Percentiles rank a stretch among this genome's conserved stretches.
phyloP scores from a whole-genome alignment of 2,329 filamentous ascomycete species.

The Podosphaera fusca region DNA sequence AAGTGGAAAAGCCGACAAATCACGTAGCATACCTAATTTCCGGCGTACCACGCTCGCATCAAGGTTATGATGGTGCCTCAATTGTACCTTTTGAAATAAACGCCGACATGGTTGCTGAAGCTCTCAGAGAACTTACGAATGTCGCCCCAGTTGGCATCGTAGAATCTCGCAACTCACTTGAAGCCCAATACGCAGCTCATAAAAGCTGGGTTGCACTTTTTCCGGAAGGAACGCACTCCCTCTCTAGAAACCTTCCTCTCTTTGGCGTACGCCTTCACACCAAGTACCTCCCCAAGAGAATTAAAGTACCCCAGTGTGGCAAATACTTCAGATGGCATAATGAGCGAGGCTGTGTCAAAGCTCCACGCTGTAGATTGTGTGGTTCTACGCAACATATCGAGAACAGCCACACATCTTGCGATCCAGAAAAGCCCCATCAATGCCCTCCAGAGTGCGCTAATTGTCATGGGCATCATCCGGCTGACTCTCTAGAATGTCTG shows the following conservation, averaged over 20 bases:
- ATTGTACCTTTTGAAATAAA: neutral
- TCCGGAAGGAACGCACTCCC: neutral
- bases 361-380: neutral
- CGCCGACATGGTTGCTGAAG: neutral
- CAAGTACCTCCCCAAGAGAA: neutral
- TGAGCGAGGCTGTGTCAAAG: neutral
- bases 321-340: neutral
- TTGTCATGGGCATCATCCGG: neutral
- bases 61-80: neutral
- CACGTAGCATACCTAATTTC: neutral
- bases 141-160: neutral
- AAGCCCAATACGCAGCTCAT: neutral
- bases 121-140: neutral
- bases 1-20: neutral
- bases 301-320: neutral
- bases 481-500: neutral
- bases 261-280: neutral
- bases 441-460: neutral
- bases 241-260: neutral
- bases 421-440: neutral
- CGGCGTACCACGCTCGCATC: neutral
- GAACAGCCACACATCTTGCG: neutral
- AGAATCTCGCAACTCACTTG: neutral
- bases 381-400: neutral
- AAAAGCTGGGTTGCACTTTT: neutral